Evolutionary conservation across 805 yeast species (phyloP), one percentile per base, ranked within the genome.

Genomic region (Lachancea nothofagi): DNA sequence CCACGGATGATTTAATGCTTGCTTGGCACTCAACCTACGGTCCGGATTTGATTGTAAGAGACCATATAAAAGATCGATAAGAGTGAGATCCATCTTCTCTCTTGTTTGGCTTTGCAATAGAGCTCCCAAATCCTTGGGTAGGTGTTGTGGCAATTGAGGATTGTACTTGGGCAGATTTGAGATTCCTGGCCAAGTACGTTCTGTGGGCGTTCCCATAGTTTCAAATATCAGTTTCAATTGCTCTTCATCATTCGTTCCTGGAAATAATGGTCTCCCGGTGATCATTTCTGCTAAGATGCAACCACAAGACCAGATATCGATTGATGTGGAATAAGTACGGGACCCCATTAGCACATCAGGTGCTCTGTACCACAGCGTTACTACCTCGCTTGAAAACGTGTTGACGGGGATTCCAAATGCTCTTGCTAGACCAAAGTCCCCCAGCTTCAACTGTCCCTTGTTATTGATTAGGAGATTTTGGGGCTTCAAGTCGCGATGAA

Each of bases 271-370:
- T 61, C 86, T 86, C 41, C 98, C 79, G 53, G 88, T 86, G 42
- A 89, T 87, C 97, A 93, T 89, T 61, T 93, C 98, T 5, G 97
- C 98, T 62, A 93, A 84, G 34, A 93, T 93, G 59, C 97, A 89
- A 12, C 98, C 98, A 45, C 90, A 84, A 8, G 96, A 86, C 98
- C 98, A 93, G 83, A 93, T 88, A 62, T 93, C 98, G 38, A 93
- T 96, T 14, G 97, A 97, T 0, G 97, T 93, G 25, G 96, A 86
- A 63, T 93, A 93, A 56, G 93, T 97, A 51, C 94, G 85, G 3
- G 97, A 96, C 10, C 98, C 98, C 48, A 93, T 74, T 45, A 93
- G 69, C 41, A 93, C 86, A 65, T 93, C 98, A 3, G 98, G 98
- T 0, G 97, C 87, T 50, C 98, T 73, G 62, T 93, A 93, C 98